Base-by-base conservation (phyloP, 1,284 basidiomycete genomes). In the Cryptococcus sp. region DNA sequence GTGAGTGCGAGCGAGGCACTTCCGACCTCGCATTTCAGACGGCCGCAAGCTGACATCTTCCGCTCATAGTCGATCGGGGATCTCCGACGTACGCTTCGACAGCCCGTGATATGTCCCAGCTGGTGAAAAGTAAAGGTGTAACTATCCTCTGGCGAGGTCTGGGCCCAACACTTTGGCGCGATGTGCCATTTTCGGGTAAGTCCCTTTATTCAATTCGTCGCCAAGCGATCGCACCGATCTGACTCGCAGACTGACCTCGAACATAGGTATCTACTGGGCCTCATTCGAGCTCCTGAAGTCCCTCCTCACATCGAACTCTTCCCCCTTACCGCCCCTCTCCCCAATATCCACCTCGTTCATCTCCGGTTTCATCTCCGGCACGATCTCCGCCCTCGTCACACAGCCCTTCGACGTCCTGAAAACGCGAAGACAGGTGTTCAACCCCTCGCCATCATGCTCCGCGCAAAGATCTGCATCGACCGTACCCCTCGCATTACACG, bases 331-430 rank as follows among this genome's bases (percentile, higher is more conserved):
- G 16, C 66, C 62, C 50, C 61, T 70, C 44, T 58, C 71, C 13
- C 76, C 76, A 5, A 60, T 78, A 52, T 50, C 64, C 13, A 73
- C 71, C 20, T 75, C 76, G 0, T 78, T 79, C 60, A 57, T 77
- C 19, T 75, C 75, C 1, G 78, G 78, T 8, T 77, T 77, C 2
- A 16, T 74, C 1, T 72, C 70, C 31, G 78, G 78, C 20, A 79
- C 74, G 48, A 81, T 88, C 0, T 91, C 95, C 3, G 93, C 95
- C 0, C 81, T 97, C 8, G 60, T 95, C 40, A 98, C 95, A 2
- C 93, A 93, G 39, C 95, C 96, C 0, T 97, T 97, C 71, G 95
- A 99, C 73, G 91, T 97, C 19, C 83, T 98, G 63, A 99, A 99
- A 80, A 99, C 96, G 3, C 84, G 94, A 47, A 82, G 91, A 51